These are phyloP conservation scores for Trametes hirsuta DNA, from an alignment of 1,284 basidiomycete genomes.

Conservation along the genomic window DNA sequence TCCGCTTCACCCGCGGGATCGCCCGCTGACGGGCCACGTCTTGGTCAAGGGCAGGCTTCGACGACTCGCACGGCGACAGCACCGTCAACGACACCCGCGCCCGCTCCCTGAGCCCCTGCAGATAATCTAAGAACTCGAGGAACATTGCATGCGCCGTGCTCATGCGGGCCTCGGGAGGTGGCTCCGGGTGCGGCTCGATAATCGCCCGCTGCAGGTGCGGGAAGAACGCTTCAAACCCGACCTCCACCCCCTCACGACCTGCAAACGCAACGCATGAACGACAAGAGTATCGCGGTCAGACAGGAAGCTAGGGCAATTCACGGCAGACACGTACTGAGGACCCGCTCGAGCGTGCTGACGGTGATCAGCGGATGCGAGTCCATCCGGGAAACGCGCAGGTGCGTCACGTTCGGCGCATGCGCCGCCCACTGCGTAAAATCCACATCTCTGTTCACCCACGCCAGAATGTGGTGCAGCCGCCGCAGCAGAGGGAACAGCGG, in stretches of 20 bases:
- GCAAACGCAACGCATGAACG: neutral
- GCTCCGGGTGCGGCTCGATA: slow-evolving; percentile 16
- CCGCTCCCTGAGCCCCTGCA: slow-evolving; percentile 5
- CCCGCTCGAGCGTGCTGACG: slow-evolving; percentile 17
- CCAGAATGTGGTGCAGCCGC: slow-evolving; percentile 22
- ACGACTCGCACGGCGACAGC: slow-evolving; percentile 15
- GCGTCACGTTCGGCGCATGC: slow-evolving; percentile 24
- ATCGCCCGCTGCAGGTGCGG: slow-evolving; percentile 17
- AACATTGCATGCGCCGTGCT: slow-evolving; percentile 8
- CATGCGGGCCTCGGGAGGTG: slow-evolving; percentile 2
- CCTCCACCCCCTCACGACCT: neutral
- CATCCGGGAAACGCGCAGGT: slow-evolving; percentile 20
- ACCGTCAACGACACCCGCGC: slow-evolving; percentile 18
- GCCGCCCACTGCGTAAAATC: slow-evolving; percentile 21
- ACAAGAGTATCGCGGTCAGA: no score
- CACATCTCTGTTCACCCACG: slow-evolving; percentile 19
- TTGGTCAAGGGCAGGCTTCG: neutral
- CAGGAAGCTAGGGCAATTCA: no score
- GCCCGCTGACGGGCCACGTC: slow-evolving; percentile 14
- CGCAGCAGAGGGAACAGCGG: slow-evolving; percentile 17
- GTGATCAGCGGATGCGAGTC: slow-evolving; percentile 18
- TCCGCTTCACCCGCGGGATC: slow-evolving; percentile 7
- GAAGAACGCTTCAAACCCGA: slow-evolving; percentile 7
- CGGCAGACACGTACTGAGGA: slow-evolving; percentile 8
- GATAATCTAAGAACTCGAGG: slow-evolving; percentile 15